Evolutionary conservation across 768 basidiomycete genomes (phyloP).

Genomic region (Macrolepiota dolichaula): DNA sequence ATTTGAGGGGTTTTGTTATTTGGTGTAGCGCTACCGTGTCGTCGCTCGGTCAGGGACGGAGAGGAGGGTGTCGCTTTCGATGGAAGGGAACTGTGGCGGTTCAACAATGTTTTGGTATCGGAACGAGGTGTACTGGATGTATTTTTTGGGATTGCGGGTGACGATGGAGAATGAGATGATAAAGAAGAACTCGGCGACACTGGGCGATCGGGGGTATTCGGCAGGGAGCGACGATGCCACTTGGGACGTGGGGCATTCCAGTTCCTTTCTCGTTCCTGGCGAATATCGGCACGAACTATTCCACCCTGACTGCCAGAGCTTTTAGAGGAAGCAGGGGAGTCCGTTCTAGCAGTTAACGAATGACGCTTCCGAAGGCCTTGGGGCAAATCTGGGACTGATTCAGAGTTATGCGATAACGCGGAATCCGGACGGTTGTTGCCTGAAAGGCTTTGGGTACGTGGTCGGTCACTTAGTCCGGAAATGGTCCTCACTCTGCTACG

Average conservation of each 20-base stretch:
- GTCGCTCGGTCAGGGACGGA: slow-evolving; percentile 9
- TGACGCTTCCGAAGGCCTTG: slow-evolving; percentile 27
- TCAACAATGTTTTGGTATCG: not conserved
- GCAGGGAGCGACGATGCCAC: slow-evolving; percentile 33
- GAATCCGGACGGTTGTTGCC: slow-evolving; percentile 31
- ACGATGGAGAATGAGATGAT: slow-evolving; percentile 4
- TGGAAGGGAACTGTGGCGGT: not conserved
- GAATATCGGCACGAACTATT: slow-evolving; percentile 23
- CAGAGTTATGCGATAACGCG: slow-evolving; percentile 30
- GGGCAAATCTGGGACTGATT: slow-evolving; percentile 19
- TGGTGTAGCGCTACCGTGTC: not conserved
- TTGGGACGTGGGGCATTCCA: slow-evolving; percentile 67
- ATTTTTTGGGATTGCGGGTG: not conserved
- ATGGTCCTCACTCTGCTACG: not conserved
- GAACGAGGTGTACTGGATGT: not conserved
- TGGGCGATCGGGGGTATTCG: slow-evolving; percentile 13
- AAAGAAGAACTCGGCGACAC: slow-evolving; percentile 8
- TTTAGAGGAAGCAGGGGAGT: slow-evolving; percentile 39
- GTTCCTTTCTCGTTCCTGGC: slow-evolving; percentile 55
- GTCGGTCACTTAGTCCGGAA: not conserved
- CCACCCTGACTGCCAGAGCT: slow-evolving; percentile 20
- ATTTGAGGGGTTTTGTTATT: not conserved
- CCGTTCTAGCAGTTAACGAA: slow-evolving; percentile 30
- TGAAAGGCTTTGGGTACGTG: not conserved
- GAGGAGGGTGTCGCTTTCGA: slow-evolving; percentile 4